Evolutionary conservation across 257 asterid genomes (phyloP), one percentile per base, ranked within the genome.

Genomic region (Penstemon newberryi): DNA sequence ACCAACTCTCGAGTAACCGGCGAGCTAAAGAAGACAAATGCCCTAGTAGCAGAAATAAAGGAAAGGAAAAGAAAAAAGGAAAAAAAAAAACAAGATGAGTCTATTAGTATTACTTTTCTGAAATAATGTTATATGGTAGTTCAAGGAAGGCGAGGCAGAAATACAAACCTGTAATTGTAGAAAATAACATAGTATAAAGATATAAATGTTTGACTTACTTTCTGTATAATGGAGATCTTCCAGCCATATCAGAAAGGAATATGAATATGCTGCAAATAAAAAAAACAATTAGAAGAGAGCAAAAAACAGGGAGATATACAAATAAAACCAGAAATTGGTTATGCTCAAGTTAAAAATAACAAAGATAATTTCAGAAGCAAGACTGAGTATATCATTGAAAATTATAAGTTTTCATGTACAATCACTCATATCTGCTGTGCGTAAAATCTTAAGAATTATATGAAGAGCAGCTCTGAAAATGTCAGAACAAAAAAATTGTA

Each of bases 11-110:
- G 79, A 36, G 96, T 60, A 76, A 94, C 86, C 68, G 97, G 86
- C 71, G 99, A 91, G 86, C 99, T 94, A 69, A 94, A 94, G 88
- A 91, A 94, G 58, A 94, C 90, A 68, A 86, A 94, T 61, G 99
- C 96, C 92, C 99, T 94, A 65, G 46, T 62, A 70, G 68, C 15
- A 71, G 62, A 73, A 58, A 44, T 69, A 66, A 66, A 54, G n/a
- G 5, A 44, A 63, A 69, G 66, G 41, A 54, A 57, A 69, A 63
- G 2, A 50, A 71, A 65, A 61, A 66, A 54, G n/a, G 4, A 44
- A 63, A 69, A 54, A 57, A 69, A 63, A 71, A 65, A 61, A 15
- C 18, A 15, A 15, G 18, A 66, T 71, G 61, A 70, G 76, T 47
- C 19, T 63, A 46, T 13, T 40, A 50, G 55, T 11, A 67, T 47